Conservation (phyloP, 2,329 filamentous ascomycete genomes). For the Graphiopsis chlorocephala region DNA sequence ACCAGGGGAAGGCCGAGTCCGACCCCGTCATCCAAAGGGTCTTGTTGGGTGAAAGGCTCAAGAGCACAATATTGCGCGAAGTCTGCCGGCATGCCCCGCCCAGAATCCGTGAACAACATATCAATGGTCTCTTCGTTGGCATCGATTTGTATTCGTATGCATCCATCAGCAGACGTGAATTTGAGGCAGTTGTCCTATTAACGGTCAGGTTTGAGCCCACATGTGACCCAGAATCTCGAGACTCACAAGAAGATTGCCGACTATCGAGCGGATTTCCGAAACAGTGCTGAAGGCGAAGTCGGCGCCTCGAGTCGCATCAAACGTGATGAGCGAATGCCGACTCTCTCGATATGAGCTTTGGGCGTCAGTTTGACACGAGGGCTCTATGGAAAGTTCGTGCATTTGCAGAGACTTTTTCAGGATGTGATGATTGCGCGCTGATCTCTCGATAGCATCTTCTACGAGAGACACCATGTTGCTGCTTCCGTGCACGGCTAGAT, state of each 20-base stretch:
- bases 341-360: neutral
- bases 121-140: constrained; percentile 19
- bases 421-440: neutral
- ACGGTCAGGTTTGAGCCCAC: neutral
- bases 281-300: neutral
- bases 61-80: constrained; percentile 59
- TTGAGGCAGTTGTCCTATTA: constrained; percentile 41
- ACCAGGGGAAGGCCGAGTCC: constrained; percentile 65
- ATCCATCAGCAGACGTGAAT: constrained; percentile 37
- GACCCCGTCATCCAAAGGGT: constrained; percentile 55
- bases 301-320: neutral
- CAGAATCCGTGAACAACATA: constrained; percentile 56
- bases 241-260: neutral
- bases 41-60: constrained; percentile 61
- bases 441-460: constrained; percentile 1
- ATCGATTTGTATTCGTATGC: constrained; percentile 34
- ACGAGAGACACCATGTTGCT: neutral
- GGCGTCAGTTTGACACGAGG: neutral
- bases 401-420: neutral
- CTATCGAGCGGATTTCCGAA: neutral
- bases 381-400: neutral
- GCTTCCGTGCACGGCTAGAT: neutral
- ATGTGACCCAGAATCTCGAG: neutral
- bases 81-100: constrained; percentile 60
- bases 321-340: neutral